These are phyloP conservation scores for Fragilariopsis cylindrus DNA, from an alignment of 108 stramenopile species.

Conservation along the genomic window DNA sequence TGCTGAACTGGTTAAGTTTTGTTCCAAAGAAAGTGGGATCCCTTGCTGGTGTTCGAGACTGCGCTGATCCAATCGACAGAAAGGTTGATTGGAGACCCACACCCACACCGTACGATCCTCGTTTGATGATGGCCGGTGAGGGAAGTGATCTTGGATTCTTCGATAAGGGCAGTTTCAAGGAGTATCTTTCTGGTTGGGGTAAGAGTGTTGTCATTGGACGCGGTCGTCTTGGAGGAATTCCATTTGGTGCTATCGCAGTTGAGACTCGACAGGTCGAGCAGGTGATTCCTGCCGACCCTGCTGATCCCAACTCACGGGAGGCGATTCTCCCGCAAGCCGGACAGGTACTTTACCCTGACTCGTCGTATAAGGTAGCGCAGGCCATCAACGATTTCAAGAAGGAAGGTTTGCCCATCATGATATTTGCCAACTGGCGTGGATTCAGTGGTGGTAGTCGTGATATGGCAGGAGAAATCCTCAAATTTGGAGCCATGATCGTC, in stretches of 20 bases:
- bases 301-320: constrained; percentile 96
- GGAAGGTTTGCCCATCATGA: constrained; percentile 97
- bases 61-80: constrained; percentile 90
- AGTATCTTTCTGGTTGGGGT: constrained; percentile 96
- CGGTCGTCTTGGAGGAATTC: constrained; percentile 96
- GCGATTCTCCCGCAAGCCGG: constrained; percentile 93
- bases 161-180: constrained; percentile 93
- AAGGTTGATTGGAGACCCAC: constrained; percentile 86
- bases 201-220: constrained; percentile 97
- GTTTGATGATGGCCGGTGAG: constrained; percentile 86
- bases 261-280: constrained; percentile 96
- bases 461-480: constrained; percentile 98
- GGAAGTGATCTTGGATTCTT: constrained; percentile 89
- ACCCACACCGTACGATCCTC: constrained; percentile 96
- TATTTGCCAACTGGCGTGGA: constrained; percentile 99
- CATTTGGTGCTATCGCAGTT: constrained; percentile 96
- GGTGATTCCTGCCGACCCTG: constrained; percentile 95
- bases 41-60: constrained; percentile 62
- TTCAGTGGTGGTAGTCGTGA: constrained; percentile 97
- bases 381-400: constrained; percentile 96
- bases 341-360: constrained; percentile 98
- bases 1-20: constrained; percentile 94
- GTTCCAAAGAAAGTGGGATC: constrained; percentile 90
- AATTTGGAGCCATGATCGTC: constrained; percentile 98
- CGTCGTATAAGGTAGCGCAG: constrained; percentile 97